phyloP scores from a whole-genome alignment of 768 basidiomycete species.

The Trichaptum fuscoviolaceum region DNA sequence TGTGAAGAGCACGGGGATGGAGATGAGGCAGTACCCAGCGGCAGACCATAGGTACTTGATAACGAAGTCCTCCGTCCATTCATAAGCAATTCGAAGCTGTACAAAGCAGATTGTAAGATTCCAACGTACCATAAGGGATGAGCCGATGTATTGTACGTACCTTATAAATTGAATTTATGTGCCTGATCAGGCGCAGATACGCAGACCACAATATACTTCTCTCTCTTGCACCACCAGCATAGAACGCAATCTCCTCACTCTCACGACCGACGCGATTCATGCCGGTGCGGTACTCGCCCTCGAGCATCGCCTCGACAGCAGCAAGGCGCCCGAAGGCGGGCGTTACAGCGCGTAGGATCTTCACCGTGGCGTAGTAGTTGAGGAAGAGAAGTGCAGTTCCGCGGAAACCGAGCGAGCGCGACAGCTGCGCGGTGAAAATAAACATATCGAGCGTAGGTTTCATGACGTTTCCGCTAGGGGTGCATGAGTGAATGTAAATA shows the following conservation, averaged over 20 bases:
- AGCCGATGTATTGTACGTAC: constrained; percentile 27
- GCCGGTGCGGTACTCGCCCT: constrained; percentile 89
- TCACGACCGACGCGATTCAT: constrained; percentile 84
- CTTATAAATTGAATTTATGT: constrained; percentile 91
- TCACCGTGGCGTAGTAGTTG: constrained; percentile 84
- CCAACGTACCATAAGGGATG: not conserved
- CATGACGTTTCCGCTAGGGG: constrained; percentile 77
- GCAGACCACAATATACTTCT: constrained; percentile 73
- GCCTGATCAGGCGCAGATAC: constrained; percentile 76
- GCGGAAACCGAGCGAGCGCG: constrained; percentile 78
- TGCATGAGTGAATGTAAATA: not conserved
- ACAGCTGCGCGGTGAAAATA: constrained; percentile 89
- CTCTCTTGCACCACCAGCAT: constrained; percentile 83
- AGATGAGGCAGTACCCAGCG: constrained; percentile 85
- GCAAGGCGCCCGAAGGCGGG: constrained; percentile 91
- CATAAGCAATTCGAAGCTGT: constrained; percentile 85
- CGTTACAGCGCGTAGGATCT: constrained; percentile 77
- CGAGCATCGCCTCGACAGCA: constrained; percentile 77
- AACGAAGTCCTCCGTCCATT: constrained; percentile 95
- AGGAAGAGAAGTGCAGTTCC: constrained; percentile 75
- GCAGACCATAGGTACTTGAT: constrained; percentile 97
- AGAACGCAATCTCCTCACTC: constrained; percentile 95
- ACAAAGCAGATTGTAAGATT: not conserved
- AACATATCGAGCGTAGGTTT: constrained; percentile 89
- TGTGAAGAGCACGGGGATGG: constrained; percentile 81